phyloP scores from a whole-genome alignment of 176 grass and related monocot genomes.

The Eleusine coracana region DNA sequence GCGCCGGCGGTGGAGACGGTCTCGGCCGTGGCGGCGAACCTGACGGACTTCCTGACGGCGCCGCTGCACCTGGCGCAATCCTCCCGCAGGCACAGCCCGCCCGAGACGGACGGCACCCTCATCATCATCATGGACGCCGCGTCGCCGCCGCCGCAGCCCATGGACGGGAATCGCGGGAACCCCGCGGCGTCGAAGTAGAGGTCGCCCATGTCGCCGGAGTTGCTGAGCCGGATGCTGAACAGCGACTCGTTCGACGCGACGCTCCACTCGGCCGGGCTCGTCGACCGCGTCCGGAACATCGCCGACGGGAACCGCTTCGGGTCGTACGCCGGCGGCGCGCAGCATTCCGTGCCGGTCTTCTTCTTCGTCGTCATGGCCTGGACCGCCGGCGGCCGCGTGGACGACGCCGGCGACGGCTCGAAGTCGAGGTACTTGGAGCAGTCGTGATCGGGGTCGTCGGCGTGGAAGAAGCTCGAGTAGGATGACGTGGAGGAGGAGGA shows the following conservation, averaged over 20 bases:
- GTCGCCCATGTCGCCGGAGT: not conserved
- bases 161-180: constrained; percentile 18
- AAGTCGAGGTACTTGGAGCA: not conserved
- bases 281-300: constrained; percentile 43
- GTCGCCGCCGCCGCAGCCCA: not conserved
- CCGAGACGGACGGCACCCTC: not conserved
- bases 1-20: not conserved
- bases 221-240: constrained; percentile 51
- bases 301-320: constrained; percentile 39
- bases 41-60: constrained; percentile 37
- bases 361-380: constrained; percentile 30
- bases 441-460: not conserved
- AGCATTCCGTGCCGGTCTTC: too few species aligned
- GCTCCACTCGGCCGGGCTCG: constrained; percentile 44
- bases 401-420: not conserved
- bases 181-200: constrained; percentile 38
- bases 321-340: not conserved
- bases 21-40: constrained; percentile 28
- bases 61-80: constrained; percentile 26
- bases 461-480: constrained; percentile 45
- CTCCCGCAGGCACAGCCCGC: constrained; percentile 2
- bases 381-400: constrained; percentile 3
- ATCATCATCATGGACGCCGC: not conserved
- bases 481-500: constrained; percentile 14
- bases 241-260: constrained; percentile 40